Evolutionary conservation across 2,329 filamentous ascomycete species (phyloP).

Genomic region (Penicillium brevicompactum): DNA sequence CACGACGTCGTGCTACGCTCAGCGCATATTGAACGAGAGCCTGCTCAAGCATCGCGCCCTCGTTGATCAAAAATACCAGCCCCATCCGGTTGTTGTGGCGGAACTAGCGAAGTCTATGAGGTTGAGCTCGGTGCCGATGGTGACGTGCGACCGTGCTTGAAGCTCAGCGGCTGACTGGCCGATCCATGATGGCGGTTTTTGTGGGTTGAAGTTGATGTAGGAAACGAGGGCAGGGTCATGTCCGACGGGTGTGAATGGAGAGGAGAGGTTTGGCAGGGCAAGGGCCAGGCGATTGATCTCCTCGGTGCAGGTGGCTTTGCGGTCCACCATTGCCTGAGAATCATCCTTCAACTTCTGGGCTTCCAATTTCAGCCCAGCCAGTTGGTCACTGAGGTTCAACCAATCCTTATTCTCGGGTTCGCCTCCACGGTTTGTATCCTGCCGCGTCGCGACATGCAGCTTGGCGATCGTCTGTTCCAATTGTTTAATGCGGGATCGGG

Average conservation of each 20-base stretch:
- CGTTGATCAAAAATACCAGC: constrained; percentile 97
- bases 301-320: constrained; percentile 39
- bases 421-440: constrained; percentile 13
- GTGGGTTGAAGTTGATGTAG: constrained; percentile 76
- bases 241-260: constrained; percentile 71
- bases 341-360: constrained; percentile 43
- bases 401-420: background rate
- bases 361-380: constrained; percentile 36
- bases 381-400: constrained; percentile 16
- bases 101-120: constrained; percentile 88
- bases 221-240: constrained; percentile 65
- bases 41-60: constrained; percentile 91
- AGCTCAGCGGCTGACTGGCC: constrained; percentile 22
- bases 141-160: constrained; percentile 69
- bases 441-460: constrained; percentile 30
- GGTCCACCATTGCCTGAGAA: constrained; percentile 34
- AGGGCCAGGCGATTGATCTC: constrained; percentile 76
- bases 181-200: constrained; percentile 38
- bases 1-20: constrained; percentile 67
- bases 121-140: constrained; percentile 82
- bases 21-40: constrained; percentile 87
- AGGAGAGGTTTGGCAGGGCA: constrained; percentile 84
- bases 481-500: constrained; percentile 47
- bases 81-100: constrained; percentile 85
- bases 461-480: constrained; percentile 46